Percentiles rank a stretch among this genome's conserved stretches.
Evolutionary conservation across 352 stramenopile genomes (phyloP).

Genomic region (Phytophthora boehmeriae): DNA sequence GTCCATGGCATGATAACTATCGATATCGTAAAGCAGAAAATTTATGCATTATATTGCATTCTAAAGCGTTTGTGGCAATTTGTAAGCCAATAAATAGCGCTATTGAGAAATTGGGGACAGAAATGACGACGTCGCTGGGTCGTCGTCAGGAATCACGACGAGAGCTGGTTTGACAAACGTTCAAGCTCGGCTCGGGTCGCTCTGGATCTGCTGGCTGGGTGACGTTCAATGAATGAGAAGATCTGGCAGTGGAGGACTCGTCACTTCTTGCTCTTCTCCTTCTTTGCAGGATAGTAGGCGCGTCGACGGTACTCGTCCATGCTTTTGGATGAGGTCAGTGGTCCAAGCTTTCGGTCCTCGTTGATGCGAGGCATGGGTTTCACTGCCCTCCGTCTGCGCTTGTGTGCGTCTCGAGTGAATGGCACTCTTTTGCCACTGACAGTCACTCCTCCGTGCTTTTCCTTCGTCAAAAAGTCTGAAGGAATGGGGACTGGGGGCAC

Average conservation of each 20-base stretch:
- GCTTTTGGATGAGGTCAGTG: constrained; percentile 26
- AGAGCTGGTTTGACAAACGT: background rate
- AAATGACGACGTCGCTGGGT: constrained; percentile 3
- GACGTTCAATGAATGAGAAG: background rate
- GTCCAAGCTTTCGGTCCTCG: constrained; percentile 31
- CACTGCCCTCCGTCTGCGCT: constrained; percentile 19
- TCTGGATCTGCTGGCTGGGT: background rate
- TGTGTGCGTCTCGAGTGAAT: constrained; percentile 45
- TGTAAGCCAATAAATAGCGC: constrained; percentile 3
- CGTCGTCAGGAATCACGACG: background rate
- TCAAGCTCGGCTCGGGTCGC: background rate
- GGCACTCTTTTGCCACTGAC: constrained; percentile 46
- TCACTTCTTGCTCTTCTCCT: constrained; percentile 41
- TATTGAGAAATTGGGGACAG: background rate
- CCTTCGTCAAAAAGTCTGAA: constrained; percentile 36
- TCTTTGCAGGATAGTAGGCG: constrained; percentile 44
- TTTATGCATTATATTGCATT: constrained; percentile 4
- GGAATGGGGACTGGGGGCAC: constrained; percentile 37
- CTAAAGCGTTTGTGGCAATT: constrained; percentile 5
- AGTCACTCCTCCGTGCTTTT: constrained; percentile 39
- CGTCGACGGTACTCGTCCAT: constrained; percentile 41
- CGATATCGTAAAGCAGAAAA: background rate
- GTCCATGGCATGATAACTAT: no score
- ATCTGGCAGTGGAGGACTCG: background rate
- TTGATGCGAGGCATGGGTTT: constrained; percentile 34